phyloP scores from a whole-genome alignment of 2,329 filamentous ascomycete genomes.

The Pseudogymnoascus sp. region DNA sequence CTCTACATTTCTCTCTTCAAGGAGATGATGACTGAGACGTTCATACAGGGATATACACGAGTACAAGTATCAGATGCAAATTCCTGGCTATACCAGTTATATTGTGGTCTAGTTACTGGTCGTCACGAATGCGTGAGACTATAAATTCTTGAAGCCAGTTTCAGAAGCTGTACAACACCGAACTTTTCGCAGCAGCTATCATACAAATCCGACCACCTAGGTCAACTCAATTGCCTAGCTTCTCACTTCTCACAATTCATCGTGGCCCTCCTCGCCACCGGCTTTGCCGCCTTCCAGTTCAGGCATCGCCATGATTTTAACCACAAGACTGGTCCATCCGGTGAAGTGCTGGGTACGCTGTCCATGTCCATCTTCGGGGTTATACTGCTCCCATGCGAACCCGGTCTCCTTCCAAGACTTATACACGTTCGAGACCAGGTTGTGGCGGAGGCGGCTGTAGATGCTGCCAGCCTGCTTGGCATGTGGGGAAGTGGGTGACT shows the following conservation, averaged over 20 bases:
- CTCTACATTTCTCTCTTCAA: constrained; percentile 1
- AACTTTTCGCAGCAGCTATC: background rate
- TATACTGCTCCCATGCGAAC: constrained; percentile 98
- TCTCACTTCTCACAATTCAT: constrained; percentile 20
- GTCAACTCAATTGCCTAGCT: background rate
- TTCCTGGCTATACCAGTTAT: background rate
- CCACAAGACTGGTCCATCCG: constrained; percentile 96
- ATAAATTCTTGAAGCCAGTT: background rate
- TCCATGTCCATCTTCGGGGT: constrained; percentile 85
- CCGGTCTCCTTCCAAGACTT: constrained; percentile 83
- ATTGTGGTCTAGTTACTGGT: background rate
- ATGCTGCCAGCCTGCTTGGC: constrained; percentile 63
- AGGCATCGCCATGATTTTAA: constrained; percentile 95
- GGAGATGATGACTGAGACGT: constrained; percentile 13
- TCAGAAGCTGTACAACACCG: background rate
- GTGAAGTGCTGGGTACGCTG: constrained; percentile 97
- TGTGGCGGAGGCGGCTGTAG: constrained; percentile 70
- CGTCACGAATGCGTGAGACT: background rate
- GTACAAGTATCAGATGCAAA: background rate
- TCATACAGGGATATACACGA: background rate
- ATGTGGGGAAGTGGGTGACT: constrained; percentile 49
- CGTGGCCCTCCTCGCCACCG: constrained; percentile 14
- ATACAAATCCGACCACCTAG: background rate
- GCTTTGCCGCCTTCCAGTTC: constrained; percentile 35
- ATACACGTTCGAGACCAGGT: constrained; percentile 84